A percentile compares a stretch with the other conserved stretches of the same genome.
Evolutionary conservation across 1,284 basidiomycete genomes (phyloP).

Genomic region (Paramarasmius palmivorus): DNA sequence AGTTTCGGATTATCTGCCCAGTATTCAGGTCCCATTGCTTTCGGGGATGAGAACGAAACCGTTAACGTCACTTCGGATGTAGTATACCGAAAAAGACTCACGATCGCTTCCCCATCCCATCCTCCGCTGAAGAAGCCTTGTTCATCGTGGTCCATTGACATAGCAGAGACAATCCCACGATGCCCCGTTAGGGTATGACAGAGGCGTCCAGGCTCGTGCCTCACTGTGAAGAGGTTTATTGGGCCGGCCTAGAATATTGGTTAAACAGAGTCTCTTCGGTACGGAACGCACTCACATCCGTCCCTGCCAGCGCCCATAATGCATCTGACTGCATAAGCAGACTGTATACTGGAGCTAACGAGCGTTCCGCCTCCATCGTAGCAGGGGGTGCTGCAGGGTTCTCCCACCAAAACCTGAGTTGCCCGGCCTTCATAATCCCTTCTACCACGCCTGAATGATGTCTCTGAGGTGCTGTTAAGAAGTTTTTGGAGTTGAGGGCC

Average conservation of each 20-base stretch:
- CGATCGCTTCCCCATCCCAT: constrained; percentile 91
- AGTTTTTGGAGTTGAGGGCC: constrained; percentile 84
- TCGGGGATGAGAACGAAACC: too few relatives aligned
- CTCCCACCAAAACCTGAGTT: constrained; percentile 90
- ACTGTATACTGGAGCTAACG: constrained; percentile 80
- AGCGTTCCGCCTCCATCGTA: constrained; percentile 43
- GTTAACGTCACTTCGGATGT: constrained; percentile 7
- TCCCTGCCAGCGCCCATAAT: constrained; percentile 86
- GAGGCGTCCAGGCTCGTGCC: constrained; percentile 87
- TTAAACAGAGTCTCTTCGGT: constrained; percentile 10
- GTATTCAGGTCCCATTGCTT: constrained; percentile 99
- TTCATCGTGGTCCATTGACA: constrained; percentile 81
- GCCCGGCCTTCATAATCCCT: constrained; percentile 88
- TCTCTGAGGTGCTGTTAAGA: constrained; percentile 88
- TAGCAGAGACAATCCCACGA: constrained; percentile 82
- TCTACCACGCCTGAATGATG: constrained; percentile 90
- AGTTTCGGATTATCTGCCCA: constrained; percentile 78
- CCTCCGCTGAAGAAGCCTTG: constrained; percentile 88
- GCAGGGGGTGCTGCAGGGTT: constrained; percentile 48
- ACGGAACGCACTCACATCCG: constrained; percentile 45
- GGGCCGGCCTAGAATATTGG: constrained; percentile 64
- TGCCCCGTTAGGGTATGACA: constrained; percentile 77
- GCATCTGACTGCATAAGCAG: constrained; percentile 89
- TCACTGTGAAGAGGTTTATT: constrained; percentile 89
- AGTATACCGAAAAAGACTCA: constrained; percentile 41